Percentiles rank a stretch among this genome's conserved stretches.
These are phyloP conservation scores for Rossbeevera mucosa DNA, from an alignment of 768 basidiomycete genomes.

Conservation along the genomic window DNA sequence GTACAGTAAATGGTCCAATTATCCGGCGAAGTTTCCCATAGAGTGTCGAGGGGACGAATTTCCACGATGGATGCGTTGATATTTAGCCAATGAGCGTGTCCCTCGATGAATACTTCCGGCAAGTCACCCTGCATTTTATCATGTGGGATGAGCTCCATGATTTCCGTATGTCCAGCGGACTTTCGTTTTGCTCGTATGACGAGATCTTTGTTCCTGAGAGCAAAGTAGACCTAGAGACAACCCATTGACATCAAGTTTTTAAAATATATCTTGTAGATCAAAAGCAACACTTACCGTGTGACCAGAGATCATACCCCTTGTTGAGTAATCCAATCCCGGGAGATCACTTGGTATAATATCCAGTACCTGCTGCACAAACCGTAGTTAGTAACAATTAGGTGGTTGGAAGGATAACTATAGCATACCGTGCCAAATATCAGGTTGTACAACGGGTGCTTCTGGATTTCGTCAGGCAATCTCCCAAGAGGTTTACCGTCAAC, in stretches of 20 bases:
- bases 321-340: constrained; percentile 25
- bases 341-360: constrained; percentile 24
- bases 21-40: constrained; percentile 15
- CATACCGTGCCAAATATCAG: constrained; percentile 21
- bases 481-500: constrained; percentile 26
- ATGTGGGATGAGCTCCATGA: constrained; percentile 22
- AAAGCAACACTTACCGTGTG: constrained; percentile 16
- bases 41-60: constrained; percentile 16
- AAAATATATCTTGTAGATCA: background rate
- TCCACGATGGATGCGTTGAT: constrained; percentile 18
- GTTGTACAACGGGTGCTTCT: constrained; percentile 17
- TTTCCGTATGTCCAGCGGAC: background rate
- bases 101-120: constrained; percentile 14
- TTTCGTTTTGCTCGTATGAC: constrained; percentile 15
- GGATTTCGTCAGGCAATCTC: constrained; percentile 18
- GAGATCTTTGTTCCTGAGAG: constrained; percentile 13
- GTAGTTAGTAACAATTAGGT: constrained; percentile 2
- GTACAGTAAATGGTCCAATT: constrained; percentile 21
- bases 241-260: background rate
- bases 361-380: constrained; percentile 13
- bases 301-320: constrained; percentile 8
- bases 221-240: constrained; percentile 20
- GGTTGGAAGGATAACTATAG: background rate
- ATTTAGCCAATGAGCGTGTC: constrained; percentile 27
- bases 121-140: constrained; percentile 18